Percentiles rank a stretch among this genome's conserved stretches.
phyloP scores from a whole-genome alignment of 176 grass and related monocot species.

The Thinopyrum elongatum region DNA sequence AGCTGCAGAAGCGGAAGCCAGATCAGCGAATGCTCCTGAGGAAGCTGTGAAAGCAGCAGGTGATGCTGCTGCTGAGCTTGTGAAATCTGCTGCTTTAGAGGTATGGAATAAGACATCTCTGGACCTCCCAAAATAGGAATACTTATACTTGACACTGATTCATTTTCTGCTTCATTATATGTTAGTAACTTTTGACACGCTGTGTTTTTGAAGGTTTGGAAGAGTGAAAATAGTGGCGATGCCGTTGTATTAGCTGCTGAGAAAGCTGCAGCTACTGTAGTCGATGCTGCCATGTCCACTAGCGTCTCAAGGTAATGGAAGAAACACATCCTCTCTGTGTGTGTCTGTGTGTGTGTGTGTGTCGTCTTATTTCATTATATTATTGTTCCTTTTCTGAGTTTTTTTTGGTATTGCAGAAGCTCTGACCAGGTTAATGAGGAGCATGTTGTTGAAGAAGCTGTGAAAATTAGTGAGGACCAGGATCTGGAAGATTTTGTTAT shows the following conservation, averaged over 20 bases:
- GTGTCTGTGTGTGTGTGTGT: no score
- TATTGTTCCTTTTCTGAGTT: background rate
- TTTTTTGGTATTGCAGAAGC: slow-evolving; percentile 32
- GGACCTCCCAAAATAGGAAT: background rate
- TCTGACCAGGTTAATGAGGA: slow-evolving; percentile 44
- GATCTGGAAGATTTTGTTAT: slow-evolving; percentile 77
- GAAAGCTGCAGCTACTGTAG: slow-evolving; percentile 81
- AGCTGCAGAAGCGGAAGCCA: slow-evolving; percentile 90
- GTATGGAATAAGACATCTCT: slow-evolving; percentile 35
- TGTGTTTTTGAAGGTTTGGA: slow-evolving; percentile 70
- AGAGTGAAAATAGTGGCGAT: slow-evolving; percentile 65
- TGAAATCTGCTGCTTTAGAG: slow-evolving; percentile 86
- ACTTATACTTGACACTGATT: background rate
- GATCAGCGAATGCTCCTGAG: slow-evolving; percentile 65
- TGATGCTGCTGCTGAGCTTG: slow-evolving; percentile 97
- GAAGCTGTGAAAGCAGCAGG: slow-evolving; percentile 95
- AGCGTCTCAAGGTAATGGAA: slow-evolving; percentile 73
- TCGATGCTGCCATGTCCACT: slow-evolving; percentile 88
- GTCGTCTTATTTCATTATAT: background rate
- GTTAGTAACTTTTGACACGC: background rate
- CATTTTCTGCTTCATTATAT: slow-evolving; percentile 5
- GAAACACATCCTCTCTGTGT: background rate
- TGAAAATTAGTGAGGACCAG: slow-evolving; percentile 50
- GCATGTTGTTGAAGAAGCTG: slow-evolving; percentile 38
- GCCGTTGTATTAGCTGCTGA: slow-evolving; percentile 63